A percentile compares a stretch with the other conserved stretches of the same genome.
Conservation (phyloP, 768 basidiomycete species). For the Termitomyces sp. region DNA sequence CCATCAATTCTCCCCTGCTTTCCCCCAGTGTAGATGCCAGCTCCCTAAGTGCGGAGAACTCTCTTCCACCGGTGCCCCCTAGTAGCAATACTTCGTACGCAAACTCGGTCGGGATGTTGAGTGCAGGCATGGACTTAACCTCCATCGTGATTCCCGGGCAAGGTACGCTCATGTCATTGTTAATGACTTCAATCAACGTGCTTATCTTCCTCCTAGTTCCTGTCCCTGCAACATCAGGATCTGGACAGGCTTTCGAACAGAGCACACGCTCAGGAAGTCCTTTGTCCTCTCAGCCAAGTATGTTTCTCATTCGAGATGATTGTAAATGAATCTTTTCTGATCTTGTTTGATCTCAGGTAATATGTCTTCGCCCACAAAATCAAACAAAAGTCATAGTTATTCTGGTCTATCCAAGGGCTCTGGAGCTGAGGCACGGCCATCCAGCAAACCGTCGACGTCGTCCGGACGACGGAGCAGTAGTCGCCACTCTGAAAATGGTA, state of each 20-base stretch:
- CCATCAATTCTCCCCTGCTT: not conserved
- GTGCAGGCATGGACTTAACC: not conserved
- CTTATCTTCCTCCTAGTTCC: not conserved
- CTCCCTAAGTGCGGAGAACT: too few relatives aligned
- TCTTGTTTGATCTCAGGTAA: not conserved
- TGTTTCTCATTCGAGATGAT: not conserved
- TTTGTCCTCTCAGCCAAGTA: not conserved
- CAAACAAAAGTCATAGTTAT: not conserved
- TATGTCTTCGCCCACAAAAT: not conserved
- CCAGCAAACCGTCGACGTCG: not conserved
- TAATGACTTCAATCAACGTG: not conserved
- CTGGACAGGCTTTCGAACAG: not conserved
- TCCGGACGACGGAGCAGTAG: not conserved
- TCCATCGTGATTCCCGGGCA: not conserved
- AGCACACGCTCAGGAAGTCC: not conserved
- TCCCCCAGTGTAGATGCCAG: too few relatives aligned
- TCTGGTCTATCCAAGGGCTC: not conserved
- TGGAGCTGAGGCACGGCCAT: not conserved
- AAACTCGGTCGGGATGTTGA: not conserved
- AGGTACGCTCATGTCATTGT: not conserved
- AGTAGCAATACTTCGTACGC: not conserved
- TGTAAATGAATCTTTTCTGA: not conserved
- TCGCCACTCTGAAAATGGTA: not conserved
- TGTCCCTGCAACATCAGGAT: not conserved
- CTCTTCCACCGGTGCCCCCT: not conserved